Base-by-base conservation (phyloP, 768 basidiomycete species). In the Xerocomellus amylosporus region DNA sequence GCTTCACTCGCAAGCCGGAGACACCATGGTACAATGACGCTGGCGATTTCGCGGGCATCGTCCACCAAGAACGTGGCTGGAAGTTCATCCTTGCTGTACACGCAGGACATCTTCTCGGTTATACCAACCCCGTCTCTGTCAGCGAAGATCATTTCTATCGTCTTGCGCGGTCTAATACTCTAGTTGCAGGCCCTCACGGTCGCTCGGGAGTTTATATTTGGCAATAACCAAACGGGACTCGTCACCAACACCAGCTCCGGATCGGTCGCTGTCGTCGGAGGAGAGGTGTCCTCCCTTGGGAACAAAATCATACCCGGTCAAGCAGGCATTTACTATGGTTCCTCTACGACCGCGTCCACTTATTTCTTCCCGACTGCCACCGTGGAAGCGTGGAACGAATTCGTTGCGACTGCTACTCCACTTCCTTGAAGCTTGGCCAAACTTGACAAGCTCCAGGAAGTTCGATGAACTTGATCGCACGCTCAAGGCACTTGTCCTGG, bases 21-120 rank as follows among this genome's bases (percentile, higher is more conserved):
- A 89, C 88, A 0, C 79, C 83, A 0, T 90, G 87, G 86, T 72
- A 69, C 50, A 81, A 83, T 47, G 84, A 87, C 49, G 62, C 67
- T 2, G 81, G 82, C 13, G 72, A 81, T 49, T 77, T 82, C 51
- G 85, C 81, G 0, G 88, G 88, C 0, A 83, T 88, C 31, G 76
- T 89, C 17, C 86, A 87, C 61, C 87, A 88, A 67, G 88, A 90
- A 68, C 80, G 88, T 38, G 80, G 79, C 33, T 86, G 79, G 68
- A 75, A 73, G 10, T 80, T 78, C 53, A 68, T 61, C 3, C 65
- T 80, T 39, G 64, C 71, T 28, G 59, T 60, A 28, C 64, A 66
- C 49, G 75, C 75, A 3, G 77, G 78, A 1, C 77, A 77, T 46
- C 71, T 76, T 20, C 56, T 77, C n/a, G 66, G 72, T 2, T 47